These are phyloP conservation scores for Mentha longifolia DNA, from an alignment of 257 asterid species.

Conservation along the genomic window DNA sequence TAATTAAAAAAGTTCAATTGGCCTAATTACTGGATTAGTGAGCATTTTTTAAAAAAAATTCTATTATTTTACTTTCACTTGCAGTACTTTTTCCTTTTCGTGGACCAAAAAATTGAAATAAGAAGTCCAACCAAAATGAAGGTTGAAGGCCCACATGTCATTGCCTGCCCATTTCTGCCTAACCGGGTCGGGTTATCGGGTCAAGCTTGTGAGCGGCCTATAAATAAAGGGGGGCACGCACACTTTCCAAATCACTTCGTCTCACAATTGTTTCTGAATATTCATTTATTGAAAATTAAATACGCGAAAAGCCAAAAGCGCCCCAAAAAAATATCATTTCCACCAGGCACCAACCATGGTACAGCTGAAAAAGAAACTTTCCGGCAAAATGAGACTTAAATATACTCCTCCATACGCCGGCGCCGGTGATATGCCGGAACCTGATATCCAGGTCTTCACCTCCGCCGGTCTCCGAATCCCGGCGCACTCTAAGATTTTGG, in stretches of 20 bases:
- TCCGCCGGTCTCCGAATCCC: conserved; percentile 68
- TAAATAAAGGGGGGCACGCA: conserved; percentile 24
- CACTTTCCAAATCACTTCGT: background rate
- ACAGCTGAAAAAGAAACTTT: conserved; percentile 45
- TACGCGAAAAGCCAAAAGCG: background rate
- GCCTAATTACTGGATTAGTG: no score
- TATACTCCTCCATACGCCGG: conserved; percentile 34
- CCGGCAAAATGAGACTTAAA: conserved; percentile 39
- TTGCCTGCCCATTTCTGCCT: background rate
- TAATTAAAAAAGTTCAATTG: no score
- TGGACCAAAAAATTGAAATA: no score
- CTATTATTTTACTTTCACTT: no score
- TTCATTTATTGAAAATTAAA: background rate
- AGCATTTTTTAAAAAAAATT: no score
- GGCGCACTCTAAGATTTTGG: conserved; percentile 73
- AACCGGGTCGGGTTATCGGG: conserved; percentile 28
- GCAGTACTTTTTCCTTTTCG: no score
- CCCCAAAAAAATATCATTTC: background rate
- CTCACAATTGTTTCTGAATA: background rate
- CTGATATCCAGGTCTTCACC: conserved; percentile 63
- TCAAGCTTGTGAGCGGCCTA: conserved; percentile 13
- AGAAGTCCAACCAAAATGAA: background rate
- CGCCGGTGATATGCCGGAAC: conserved; percentile 49
- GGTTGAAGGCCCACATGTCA: background rate
- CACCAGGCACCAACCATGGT: conserved; percentile 33